Evolutionary conservation across 805 yeast species (phyloP).

Genomic region (Priceomyces fermenticarens): DNA sequence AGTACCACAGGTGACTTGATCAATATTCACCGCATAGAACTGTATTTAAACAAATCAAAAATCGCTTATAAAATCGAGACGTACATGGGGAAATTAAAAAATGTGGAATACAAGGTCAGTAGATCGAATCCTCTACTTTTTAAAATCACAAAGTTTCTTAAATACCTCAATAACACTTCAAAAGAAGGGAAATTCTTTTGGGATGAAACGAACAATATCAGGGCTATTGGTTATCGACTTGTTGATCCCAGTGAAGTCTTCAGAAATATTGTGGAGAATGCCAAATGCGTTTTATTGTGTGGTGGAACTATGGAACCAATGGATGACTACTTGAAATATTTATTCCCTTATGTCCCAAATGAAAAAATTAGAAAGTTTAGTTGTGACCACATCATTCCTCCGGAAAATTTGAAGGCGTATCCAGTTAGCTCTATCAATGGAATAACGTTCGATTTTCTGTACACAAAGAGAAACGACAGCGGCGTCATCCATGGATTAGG

Average conservation of each 20-base stretch:
- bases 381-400: conserved; percentile 85
- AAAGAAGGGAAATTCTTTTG: conserved; percentile 78
- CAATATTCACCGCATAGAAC: conserved; percentile 64
- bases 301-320: conserved; percentile 97
- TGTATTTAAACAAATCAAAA: conserved; percentile 63
- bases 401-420: conserved; percentile 59
- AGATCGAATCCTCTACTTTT: conserved; percentile 58
- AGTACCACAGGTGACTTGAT: conserved; percentile 65
- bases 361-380: conserved; percentile 51
- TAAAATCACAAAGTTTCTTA: conserved; percentile 62
- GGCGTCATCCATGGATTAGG: conserved; percentile 53
- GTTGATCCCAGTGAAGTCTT: conserved; percentile 78
- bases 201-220: conserved; percentile 33
- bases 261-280: conserved; percentile 58
- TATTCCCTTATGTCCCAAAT: conserved; percentile 54
- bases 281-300: conserved; percentile 72
- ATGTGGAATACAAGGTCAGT: conserved; percentile 7
- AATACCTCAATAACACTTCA: conserved; percentile 67
- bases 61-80: conserved; percentile 81
- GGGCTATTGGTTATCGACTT: conserved; percentile 61
- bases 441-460: conserved; percentile 60
- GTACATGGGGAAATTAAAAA: conserved; percentile 43
- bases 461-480: conserved; percentile 51
- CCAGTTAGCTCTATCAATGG: conserved; percentile 35
- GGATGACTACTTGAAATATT: conserved; percentile 60